A percentile compares a stretch with the other conserved stretches of the same genome.
phyloP scores from a whole-genome alignment of 169 alveolate genomes.

The Perkinsus chesapeaki region DNA sequence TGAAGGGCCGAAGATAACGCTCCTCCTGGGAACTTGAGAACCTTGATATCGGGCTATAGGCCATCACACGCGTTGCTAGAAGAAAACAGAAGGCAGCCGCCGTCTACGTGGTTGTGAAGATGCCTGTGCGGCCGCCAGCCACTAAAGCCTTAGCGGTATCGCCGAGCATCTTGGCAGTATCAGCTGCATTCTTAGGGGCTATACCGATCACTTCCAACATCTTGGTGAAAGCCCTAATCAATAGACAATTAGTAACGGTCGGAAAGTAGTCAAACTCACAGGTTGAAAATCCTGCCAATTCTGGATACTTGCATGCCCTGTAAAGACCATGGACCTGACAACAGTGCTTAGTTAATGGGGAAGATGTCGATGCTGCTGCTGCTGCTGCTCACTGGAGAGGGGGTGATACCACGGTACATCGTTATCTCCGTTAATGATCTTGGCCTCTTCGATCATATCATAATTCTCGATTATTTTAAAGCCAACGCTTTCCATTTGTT shows the following conservation, averaged over 20 bases:
- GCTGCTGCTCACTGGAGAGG: neutral
- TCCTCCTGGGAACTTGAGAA: no score
- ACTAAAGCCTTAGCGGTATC: no score
- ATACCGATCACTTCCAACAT: neutral
- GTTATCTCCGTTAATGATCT: neutral
- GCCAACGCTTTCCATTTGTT: neutral
- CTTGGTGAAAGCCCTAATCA: neutral
- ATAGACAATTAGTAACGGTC: neutral
- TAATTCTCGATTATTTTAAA: neutral
- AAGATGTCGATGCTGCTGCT: no score
- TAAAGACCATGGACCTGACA: neutral
- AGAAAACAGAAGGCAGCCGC: no score
- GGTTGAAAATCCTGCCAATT: neutral
- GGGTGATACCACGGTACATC: conserved; percentile 9
- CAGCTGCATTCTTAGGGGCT: neutral
- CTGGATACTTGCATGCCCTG: neutral
- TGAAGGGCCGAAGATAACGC: no score
- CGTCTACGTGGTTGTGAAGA: no score
- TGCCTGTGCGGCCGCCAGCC: no score
- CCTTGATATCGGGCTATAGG: no score
- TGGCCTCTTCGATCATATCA: conserved; percentile 4
- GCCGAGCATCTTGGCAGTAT: conserved; percentile 1
- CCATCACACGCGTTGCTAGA: no score
- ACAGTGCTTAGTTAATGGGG: neutral
- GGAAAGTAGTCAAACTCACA: neutral